Base-by-base conservation (phyloP, 1,139 yeast genomes). In the Candida neerlandica region DNA sequence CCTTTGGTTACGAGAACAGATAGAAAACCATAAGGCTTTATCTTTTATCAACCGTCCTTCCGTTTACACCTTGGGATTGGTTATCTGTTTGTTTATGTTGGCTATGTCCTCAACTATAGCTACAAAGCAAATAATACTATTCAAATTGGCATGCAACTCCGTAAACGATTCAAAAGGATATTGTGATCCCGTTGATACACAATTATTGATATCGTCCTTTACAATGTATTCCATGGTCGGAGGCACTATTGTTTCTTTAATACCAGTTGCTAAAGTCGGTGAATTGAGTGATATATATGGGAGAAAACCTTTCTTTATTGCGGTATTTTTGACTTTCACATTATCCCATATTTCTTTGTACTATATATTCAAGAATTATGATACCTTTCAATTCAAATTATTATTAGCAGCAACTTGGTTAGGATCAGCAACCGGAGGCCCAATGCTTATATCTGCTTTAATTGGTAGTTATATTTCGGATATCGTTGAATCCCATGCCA, bases 391-490 rank as follows among this genome's bases (percentile, higher is more conserved):
- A 34, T 66, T 74, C 59, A 55, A 61, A 6, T 56, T 63, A 54
- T 51, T 73, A 74, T 55, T 66, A 65, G n/a, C 57, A 58, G 7
- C 72, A 2, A 73, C 73, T 2, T 50, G 72, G 2, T 29, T 82
- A 11, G 75, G 74, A 40, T 74, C 80, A n/a, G 43, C 74, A 1
- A 76, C 82, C 3, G 94, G 94, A 14, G 82, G 86, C 0, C 37
- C 74, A 2, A 59, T 77, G 50, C 69, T 82, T 12, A 55, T 82
- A 39, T 58, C 81, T 48, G 76, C 84, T 23, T 62, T 86, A 27
- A 65, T 78, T 16, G 78, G 78, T 52, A 75, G 88, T 42, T 86
- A 86, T 58, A 71, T 85, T 23, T 73, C 86, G 3, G 95, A 87
- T 64, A 78, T 84, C 45, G 81, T 82, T n/a, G 81, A 80, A 15